Evolutionary conservation across 2,329 filamentous ascomycete species (phyloP), one percentile per base, ranked within the genome.

Genomic region (Coniosporium tulheliwenetii): DNA sequence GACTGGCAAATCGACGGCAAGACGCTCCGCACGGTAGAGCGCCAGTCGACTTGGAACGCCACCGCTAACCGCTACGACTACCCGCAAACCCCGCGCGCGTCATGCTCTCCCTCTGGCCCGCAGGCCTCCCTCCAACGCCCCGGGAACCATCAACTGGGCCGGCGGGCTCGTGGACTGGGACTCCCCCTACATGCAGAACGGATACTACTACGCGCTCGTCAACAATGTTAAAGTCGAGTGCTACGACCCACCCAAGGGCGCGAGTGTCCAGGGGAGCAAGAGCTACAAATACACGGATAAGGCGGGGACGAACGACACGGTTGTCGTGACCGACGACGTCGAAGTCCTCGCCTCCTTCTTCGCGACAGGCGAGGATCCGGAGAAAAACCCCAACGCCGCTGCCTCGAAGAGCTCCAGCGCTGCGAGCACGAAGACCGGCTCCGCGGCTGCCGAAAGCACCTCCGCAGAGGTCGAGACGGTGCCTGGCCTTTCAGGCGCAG

Each of bases 31-130:
- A 80, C 75, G 16, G 69, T 85, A 58, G 70, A 86, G 58, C 79
- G 80, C 56, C 69, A 72, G 12, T 75, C 85, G 32, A 96, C 91
- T 10, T 96, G 81, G 77, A 95, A 98, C 65, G 64, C 69, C 10
- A 93, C 85, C 5, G 65, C 77, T 43, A 81, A 87, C 61, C 78
- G 79, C 60, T 98, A 79, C 71, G 69, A 81, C 52, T 98, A 75
- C 68, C 91, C 91, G 5, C 91, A 96, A 65, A 93, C 87, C 0
- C 91, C 3, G 66, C 87, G 12, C 84, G 89, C 50, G 75, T 98
- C 40, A 85, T 95, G 67, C 72, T 98, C 39, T 96, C 91, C 12
- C 77, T 98, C 54, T 98, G 91, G 91, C 91, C 91, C 34, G 91
- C 85, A 53, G 91, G 91, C 56, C 74, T 83, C 37, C 76, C 8